These are phyloP conservation scores for Alternaria metachromatica DNA, from an alignment of 2,329 filamentous ascomycete species.

Conservation along the genomic window DNA sequence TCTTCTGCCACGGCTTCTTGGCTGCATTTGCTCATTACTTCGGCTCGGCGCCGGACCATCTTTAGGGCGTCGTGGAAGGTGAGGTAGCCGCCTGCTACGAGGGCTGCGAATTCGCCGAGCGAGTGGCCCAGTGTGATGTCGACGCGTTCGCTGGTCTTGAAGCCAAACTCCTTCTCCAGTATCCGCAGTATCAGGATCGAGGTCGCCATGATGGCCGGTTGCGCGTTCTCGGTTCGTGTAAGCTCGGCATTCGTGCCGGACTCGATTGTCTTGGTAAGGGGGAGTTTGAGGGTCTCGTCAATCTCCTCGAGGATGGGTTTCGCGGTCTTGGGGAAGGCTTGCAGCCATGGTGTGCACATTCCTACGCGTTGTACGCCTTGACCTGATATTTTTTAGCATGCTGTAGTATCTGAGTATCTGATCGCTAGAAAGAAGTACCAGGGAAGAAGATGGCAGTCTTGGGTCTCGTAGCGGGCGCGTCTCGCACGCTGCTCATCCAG, in stretches of 20 bases:
- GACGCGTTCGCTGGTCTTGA: conserved; percentile 71
- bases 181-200: conserved; percentile 88
- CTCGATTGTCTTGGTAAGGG: conserved; percentile 78
- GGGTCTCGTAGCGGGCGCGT: conserved; percentile 33
- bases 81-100: conserved; percentile 84
- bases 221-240: conserved; percentile 84
- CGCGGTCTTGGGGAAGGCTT: conserved; percentile 81
- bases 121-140: conserved; percentile 90
- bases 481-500: conserved; percentile 41
- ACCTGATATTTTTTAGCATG: conserved; percentile 58
- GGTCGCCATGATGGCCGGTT: conserved; percentile 95
- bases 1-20: conserved; percentile 67
- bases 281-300: conserved; percentile 75
- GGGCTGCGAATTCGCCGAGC: conserved; percentile 88
- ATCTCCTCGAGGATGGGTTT: conserved; percentile 83
- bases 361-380: conserved; percentile 89
- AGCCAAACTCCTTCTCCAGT: conserved; percentile 83
- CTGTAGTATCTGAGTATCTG: too few species aligned
- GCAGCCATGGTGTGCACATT: conserved; percentile 85
- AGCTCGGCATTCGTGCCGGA: conserved; percentile 78
- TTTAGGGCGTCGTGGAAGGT: conserved; percentile 77
- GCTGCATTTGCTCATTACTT: conserved; percentile 82
- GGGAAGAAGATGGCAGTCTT: conserved; percentile 51
- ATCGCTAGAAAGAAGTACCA: conserved; percentile 31
- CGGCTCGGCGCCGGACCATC: conserved; percentile 78